These are phyloP conservation scores for Sphaerulina musiva DNA, from an alignment of 2,329 filamentous ascomycete genomes.

Conservation along the genomic window DNA sequence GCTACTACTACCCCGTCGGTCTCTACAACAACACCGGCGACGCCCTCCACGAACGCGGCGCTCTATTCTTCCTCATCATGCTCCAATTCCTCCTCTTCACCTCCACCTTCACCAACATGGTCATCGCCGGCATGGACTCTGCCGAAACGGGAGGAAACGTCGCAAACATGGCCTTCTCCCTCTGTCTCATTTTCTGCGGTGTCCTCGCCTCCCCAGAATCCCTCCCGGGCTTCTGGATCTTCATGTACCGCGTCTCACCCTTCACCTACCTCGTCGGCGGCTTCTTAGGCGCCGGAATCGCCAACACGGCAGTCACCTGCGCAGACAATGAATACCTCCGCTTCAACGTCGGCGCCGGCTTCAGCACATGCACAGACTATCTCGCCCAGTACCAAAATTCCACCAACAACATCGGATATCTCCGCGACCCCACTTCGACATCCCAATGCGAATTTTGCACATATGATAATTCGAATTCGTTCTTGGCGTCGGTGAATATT, in stretches of 20 bases:
- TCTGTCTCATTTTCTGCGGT: conserved; percentile 64
- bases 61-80: conserved; percentile 71
- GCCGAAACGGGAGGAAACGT: conserved; percentile 71
- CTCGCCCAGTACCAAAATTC: conserved; percentile 31
- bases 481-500: conserved; percentile 39
- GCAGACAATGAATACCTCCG: conserved; percentile 60
- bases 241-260: conserved; percentile 69
- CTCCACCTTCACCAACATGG: conserved; percentile 71
- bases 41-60: conserved; percentile 61
- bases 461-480: conserved; percentile 39
- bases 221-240: conserved; percentile 71
- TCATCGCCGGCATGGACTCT: conserved; percentile 68
- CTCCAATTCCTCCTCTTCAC: conserved; percentile 63
- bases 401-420: conserved; percentile 33
- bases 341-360: conserved; percentile 54
- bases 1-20: conserved; percentile 81
- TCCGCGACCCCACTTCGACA: conserved; percentile 32
- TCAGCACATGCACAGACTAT: conserved; percentile 39
- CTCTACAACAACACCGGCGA: conserved; percentile 65
- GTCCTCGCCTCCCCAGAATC: conserved; percentile 58
- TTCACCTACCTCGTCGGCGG: conserved; percentile 75
- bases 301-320: conserved; percentile 60
- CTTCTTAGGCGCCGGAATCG: conserved; percentile 64
- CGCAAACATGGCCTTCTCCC: conserved; percentile 66
- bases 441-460: conserved; percentile 38